Conservation (phyloP, 1,284 basidiomycete species). For the Ceraceosorus bombacis region DNA sequence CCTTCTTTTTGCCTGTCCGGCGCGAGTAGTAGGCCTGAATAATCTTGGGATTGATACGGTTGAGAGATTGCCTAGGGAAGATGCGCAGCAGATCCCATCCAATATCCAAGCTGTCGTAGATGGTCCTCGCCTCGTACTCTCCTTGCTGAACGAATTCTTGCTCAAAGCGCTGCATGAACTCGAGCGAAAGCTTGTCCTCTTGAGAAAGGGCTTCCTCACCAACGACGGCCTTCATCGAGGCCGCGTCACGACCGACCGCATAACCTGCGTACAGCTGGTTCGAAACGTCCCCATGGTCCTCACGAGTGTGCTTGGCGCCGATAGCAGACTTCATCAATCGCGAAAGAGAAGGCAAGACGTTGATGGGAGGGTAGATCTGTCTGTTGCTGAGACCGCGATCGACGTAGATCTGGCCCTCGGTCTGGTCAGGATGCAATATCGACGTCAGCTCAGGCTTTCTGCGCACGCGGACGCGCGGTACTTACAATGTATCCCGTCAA, state of each 20-base stretch:
- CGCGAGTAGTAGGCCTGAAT: constrained; percentile 48
- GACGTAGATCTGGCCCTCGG: constrained; percentile 96
- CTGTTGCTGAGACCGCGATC: constrained; percentile 81
- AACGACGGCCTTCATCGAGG: constrained; percentile 98
- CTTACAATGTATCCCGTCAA: constrained; percentile 54
- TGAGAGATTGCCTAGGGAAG: constrained; percentile 98
- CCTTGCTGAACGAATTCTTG: constrained; percentile 55
- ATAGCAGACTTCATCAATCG: constrained; percentile 98
- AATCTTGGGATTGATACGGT: constrained; percentile 56
- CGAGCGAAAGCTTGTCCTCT: constrained; percentile 59
- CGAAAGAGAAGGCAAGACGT: constrained; percentile 94
- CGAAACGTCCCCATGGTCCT: constrained; percentile 97
- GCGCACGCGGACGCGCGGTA: too few relatives aligned
- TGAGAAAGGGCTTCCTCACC: constrained; percentile 91
- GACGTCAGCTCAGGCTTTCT: too few relatives aligned
- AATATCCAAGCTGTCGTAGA: constrained; percentile 90
- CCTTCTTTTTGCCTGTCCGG: constrained; percentile 20
- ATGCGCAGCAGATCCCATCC: constrained; percentile 95
- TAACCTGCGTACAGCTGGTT: constrained; percentile 48
- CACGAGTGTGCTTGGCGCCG: constrained; percentile 91
- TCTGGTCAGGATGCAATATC: constrained; percentile 46
- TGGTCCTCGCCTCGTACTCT: constrained; percentile 86
- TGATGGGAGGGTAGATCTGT: constrained; percentile 99
- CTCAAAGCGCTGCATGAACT: constrained; percentile 47
- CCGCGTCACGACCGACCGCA: constrained; percentile 75